Percentiles rank a stretch among this genome's conserved stretches.
These are phyloP conservation scores for Stemphylium lycopersici DNA, from an alignment of 2,329 filamentous ascomycete genomes.

Conservation along the genomic window DNA sequence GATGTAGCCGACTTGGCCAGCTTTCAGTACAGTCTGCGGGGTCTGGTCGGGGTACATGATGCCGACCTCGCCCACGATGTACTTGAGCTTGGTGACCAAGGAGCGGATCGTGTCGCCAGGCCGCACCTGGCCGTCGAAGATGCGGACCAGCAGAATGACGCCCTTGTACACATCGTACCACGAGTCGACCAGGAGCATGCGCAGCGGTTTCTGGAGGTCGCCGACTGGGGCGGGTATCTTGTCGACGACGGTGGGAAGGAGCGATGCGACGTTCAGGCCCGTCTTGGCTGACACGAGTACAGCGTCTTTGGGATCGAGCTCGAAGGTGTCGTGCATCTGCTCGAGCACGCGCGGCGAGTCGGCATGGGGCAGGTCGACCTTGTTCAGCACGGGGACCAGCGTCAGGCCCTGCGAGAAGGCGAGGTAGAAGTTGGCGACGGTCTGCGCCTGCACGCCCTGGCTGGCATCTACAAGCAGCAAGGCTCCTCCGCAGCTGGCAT, in stretches of 20 bases:
- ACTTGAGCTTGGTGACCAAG: conserved; percentile 85
- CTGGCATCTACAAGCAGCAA: conserved; percentile 92
- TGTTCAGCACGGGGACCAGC: conserved; percentile 93
- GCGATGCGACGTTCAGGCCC: conserved; percentile 80
- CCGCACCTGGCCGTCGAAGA: conserved; percentile 86
- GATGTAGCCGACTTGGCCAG: conserved; percentile 94
- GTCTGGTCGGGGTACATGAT: conserved; percentile 93
- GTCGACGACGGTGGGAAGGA: conserved; percentile 85
- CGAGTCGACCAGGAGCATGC: conserved; percentile 90
- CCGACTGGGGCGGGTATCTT: conserved; percentile 82
- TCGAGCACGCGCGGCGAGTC: conserved; percentile 85
- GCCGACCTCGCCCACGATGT: conserved; percentile 93
- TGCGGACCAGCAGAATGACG: conserved; percentile 85
- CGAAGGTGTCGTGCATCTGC: conserved; percentile 86
- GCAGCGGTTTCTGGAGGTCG: conserved; percentile 72
- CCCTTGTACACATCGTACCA: conserved; percentile 98
- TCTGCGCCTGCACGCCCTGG: conserved; percentile 96
- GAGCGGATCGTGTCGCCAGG: conserved; percentile 87
- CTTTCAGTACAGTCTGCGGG: conserved; percentile 77
- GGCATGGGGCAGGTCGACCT: conserved; percentile 89
- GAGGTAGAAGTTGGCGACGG: conserved; percentile 97
- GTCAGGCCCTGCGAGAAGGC: conserved; percentile 89
- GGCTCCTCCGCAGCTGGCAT: conserved; percentile 91
- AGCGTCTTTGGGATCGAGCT: conserved; percentile 78
- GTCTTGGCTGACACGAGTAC: conserved; percentile 91